Evolutionary conservation across 2,329 filamentous ascomycete species (phyloP).

Genomic region (Exophiala dermatitidis): DNA sequence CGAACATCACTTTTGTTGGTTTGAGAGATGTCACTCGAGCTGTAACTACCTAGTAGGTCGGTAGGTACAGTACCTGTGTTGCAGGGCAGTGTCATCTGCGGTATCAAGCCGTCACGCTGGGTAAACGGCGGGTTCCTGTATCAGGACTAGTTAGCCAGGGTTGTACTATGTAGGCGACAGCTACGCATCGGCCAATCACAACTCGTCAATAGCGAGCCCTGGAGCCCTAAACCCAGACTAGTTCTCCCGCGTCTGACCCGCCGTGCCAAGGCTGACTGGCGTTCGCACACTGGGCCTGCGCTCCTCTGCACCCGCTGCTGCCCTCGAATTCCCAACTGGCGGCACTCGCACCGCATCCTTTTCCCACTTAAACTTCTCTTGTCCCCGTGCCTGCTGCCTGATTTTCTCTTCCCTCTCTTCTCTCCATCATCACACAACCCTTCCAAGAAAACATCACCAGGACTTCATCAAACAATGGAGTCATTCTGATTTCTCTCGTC

Average conservation of each 20-base stretch:
- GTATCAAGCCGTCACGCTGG: no score
- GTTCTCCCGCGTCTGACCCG: background rate
- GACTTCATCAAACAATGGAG: slow-evolving; percentile 30
- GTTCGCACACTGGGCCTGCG: background rate
- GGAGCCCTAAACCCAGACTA: background rate
- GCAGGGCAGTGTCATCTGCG: no score
- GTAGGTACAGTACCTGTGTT: no score
- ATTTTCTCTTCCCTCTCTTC: slow-evolving; percentile 15
- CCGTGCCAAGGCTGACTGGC: slow-evolving; percentile 10
- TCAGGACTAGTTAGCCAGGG: no score
- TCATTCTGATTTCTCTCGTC: slow-evolving; percentile 25
- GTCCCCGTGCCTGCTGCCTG: slow-evolving; percentile 21
- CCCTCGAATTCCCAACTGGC: no score
- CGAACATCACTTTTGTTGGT: no score
- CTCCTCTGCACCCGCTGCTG: background rate
- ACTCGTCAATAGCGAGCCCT: background rate
- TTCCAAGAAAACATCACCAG: slow-evolving; percentile 19
- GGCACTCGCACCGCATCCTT: background rate
- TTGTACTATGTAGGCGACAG: background rate
- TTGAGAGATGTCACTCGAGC: no score
- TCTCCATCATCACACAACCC: slow-evolving; percentile 16
- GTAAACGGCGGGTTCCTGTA: no score
- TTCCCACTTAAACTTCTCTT: slow-evolving; percentile 8
- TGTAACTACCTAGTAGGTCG: no score
- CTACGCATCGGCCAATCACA: background rate